A percentile compares a stretch with the other conserved stretches of the same genome.
Evolutionary conservation across 2,329 filamentous ascomycete genomes (phyloP).

Genomic region (Coniochaeta hoffmannii): DNA sequence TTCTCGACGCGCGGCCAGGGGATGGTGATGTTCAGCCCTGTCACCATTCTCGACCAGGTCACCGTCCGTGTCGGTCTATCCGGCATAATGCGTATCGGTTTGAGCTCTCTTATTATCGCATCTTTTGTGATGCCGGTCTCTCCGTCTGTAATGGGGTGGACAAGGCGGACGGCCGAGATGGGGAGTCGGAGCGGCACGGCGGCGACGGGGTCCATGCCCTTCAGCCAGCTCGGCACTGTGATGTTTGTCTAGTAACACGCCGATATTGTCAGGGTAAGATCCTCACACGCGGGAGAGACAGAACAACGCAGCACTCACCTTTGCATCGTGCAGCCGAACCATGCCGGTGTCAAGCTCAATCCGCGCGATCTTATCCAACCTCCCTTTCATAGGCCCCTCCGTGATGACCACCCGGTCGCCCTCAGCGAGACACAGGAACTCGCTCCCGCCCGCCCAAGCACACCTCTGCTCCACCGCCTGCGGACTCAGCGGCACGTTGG

Average conservation of each 20-base stretch:
- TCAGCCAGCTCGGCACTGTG: constrained; percentile 29
- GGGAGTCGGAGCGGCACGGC: constrained; percentile 51
- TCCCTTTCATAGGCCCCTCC: constrained; percentile 71
- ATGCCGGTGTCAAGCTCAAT: constrained; percentile 49
- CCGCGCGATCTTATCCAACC: constrained; percentile 64
- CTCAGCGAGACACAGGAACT: constrained; percentile 52
- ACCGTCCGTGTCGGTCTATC: constrained; percentile 42
- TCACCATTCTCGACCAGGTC: constrained; percentile 53
- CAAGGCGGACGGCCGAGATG: constrained; percentile 69
- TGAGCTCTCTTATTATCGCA: constrained; percentile 67
- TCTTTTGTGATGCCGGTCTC: constrained; percentile 60
- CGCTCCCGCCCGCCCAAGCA: constrained; percentile 47
- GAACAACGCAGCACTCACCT: constrained; percentile 39
- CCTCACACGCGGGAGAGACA: background rate
- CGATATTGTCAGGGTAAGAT: background rate
- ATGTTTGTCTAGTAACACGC: constrained; percentile 26
- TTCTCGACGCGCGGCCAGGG: constrained; percentile 62
- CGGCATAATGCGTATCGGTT: constrained; percentile 39
- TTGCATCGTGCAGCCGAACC: constrained; percentile 55
- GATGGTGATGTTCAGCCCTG: constrained; percentile 64
- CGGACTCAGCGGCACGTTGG: constrained; percentile 24
- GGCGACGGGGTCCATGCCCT: constrained; percentile 30
- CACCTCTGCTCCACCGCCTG: constrained; percentile 34
- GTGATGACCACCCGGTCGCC: constrained; percentile 79
- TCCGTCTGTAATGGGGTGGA: constrained; percentile 65